Base-by-base conservation (phyloP, 2,329 filamentous ascomycete species). In the Fusarium nematophilum region DNA sequence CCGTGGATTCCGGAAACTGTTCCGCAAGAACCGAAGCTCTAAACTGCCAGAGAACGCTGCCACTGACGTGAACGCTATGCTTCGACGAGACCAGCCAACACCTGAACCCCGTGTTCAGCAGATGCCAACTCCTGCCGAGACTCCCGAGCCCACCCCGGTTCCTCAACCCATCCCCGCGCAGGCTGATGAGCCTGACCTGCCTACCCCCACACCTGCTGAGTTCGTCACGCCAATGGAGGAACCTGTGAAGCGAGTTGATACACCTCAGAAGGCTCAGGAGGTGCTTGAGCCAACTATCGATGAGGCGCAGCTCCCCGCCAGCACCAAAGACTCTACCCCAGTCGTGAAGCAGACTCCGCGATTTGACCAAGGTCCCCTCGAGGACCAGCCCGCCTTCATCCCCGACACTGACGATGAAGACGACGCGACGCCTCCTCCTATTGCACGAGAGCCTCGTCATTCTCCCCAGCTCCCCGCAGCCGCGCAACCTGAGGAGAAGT, bases 341-440 rank as follows among this genome's bases (percentile, higher is more conserved):
- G 49, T 14, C 30, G 49, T 31, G 57, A 53, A 9, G 77, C 81
- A 13, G 78, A 82, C 18, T 75, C 79, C 84, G 13, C 82, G 80
- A 18, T 98, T 98, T 70, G 90, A 95, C 69, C 94, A 98, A 76
- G 95, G 93, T 3, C 95, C 95, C 2, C 83, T 97, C 18, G 76
- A 85, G 9, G 93, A 98, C 52, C 90, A 95, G 73, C 94, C 95
- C 3, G 91, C 93, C 1, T 96, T 96, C 70, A 82, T 86, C 9
- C 91, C 91, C 0, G 81, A 88, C 11, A 79, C 81, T 21, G 78
- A 82, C 18, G 80, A 80, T 29, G 76, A 76, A 3, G 75, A 82
- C 8, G 82, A 76, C 6, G 78, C 83, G n/a, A 79, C 76, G 3
- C 82, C 83, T 17, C 81, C 83, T 3, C 82, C 84, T 1, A 86